Conservation (phyloP, 768 basidiomycete genomes). For the Collybiopsis confluens region DNA sequence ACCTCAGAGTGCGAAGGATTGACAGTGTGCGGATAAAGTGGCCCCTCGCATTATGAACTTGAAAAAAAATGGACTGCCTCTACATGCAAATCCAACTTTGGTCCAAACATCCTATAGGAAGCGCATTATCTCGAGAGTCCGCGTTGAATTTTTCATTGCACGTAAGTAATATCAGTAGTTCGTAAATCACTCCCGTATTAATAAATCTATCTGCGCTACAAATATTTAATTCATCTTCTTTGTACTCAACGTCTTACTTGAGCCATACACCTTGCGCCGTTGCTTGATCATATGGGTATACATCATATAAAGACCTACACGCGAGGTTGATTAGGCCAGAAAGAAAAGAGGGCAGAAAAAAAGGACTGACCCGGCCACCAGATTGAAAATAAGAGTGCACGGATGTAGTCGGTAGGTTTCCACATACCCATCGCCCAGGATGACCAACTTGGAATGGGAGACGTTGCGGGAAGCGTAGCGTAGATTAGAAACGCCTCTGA, state of each 20-base stretch:
- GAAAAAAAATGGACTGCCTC: too few species aligned
- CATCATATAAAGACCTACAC: slow-evolving; percentile 44
- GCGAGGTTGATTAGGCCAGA: not conserved
- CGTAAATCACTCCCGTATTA: too few species aligned
- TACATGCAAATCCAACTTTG: too few species aligned
- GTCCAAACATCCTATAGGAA: too few species aligned
- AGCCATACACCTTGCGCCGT: slow-evolving; percentile 40
- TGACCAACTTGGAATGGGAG: slow-evolving; percentile 39
- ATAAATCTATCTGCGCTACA: too few species aligned
- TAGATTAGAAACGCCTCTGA: slow-evolving; percentile 87
- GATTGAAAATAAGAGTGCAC: slow-evolving; percentile 58
- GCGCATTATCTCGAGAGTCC: too few species aligned
- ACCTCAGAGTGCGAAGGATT: too few species aligned
- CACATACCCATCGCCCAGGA: slow-evolving; percentile 41
- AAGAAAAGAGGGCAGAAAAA: slow-evolving; percentile 1
- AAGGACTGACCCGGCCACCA: slow-evolving; percentile 81
- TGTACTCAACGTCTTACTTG: slow-evolving; percentile 13
- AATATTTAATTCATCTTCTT: slow-evolving; percentile 12
- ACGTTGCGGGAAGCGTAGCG: slow-evolving; percentile 60
- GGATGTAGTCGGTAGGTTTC: slow-evolving; percentile 52
- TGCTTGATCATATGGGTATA: slow-evolving; percentile 54
- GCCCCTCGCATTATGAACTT: too few species aligned
- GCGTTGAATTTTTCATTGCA: too few species aligned
- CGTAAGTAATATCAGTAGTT: too few species aligned
- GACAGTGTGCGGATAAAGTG: too few species aligned